Base-by-base conservation (phyloP, 2,329 filamentous ascomycete genomes). In the Penicillium vulpinum region DNA sequence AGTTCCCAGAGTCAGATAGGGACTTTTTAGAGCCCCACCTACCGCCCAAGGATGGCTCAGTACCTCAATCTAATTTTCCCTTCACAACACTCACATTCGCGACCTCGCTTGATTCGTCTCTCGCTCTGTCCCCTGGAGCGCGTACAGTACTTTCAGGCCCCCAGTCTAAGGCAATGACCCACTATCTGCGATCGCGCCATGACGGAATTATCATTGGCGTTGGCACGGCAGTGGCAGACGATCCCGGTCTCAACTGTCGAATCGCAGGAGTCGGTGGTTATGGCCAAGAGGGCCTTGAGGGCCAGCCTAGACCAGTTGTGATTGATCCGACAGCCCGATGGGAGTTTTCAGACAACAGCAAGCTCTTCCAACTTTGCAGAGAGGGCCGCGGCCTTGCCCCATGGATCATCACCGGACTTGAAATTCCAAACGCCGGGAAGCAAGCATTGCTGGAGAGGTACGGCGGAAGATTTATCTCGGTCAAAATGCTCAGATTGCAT, bases 111-210 rank as follows among this genome's bases (percentile, higher is more conserved):
- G 92, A 97, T 77, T 87, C 88, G 36, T 83, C 85, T 52, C 80
- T 94, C 41, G 83, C 91, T 1, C 80, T 92, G 11, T 81, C 88
- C 0, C 91, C 90, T 0, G 91, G 91, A 15, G 78, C 84, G 2
- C 88, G 88, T 59, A 96, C 92, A 1, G 79, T 83, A 0, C 84
- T 97, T 8, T 97, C 92, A 0, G 92, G 92, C 1, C 84, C 88
- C 0, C 81, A 87, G 58, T 91, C 91, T 33, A 96, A 97, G 75
- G 86, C 89, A 45, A 95, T 97, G 91, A 97, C 93, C 0, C 93
- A 97, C 74, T 91, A 89, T 71, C 84, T 97, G n/a, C 90, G 93
- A 66, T 87, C 88, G 10, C 84, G 83, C 15, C 92, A 97, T 76
- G 86, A 89, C 60, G 91, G 90, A 22, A 96, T 97, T 65, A 81